Conservation (phyloP, 73 alveolate species). For the Paramecium tetraurelia region DNA sequence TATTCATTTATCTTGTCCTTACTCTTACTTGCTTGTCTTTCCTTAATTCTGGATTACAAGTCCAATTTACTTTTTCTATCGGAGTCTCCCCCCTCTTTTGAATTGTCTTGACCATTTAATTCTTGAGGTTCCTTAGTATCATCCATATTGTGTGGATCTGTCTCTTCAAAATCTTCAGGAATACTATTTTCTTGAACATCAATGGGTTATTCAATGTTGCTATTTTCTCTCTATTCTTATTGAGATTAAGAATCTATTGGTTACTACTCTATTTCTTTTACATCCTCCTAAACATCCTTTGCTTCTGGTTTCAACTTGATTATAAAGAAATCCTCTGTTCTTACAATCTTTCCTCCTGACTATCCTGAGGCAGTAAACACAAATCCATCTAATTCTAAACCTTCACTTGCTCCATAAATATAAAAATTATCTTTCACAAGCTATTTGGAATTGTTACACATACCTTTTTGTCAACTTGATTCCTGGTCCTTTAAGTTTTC, state of each 20-base stretch:
- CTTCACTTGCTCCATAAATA: not conserved
- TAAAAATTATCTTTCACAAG: conserved; percentile 28
- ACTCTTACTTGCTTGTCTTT: conserved; percentile 12
- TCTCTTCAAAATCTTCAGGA: conserved; percentile 1
- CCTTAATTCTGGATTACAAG: not conserved
- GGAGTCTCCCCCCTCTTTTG: not conserved
- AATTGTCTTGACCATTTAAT: not conserved
- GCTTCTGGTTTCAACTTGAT: conserved; percentile 32
- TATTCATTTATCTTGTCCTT: not conserved
- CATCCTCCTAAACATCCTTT: not conserved
- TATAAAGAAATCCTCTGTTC: conserved; percentile 37
- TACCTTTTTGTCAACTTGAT: conserved; percentile 36
- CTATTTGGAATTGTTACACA: not conserved
- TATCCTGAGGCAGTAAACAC: not conserved
- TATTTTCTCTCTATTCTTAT: not conserved
- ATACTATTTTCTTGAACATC: not conserved
- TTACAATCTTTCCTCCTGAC: not conserved
- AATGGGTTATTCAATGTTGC: not conserved
- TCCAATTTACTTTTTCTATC: not conserved
- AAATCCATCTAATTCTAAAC: not conserved
- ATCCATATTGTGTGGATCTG: not conserved
- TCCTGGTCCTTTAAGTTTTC: not conserved
- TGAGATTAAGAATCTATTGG: not conserved
- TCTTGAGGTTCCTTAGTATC: not conserved
- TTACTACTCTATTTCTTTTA: not conserved